phyloP scores from a whole-genome alignment of 805 yeast species.

The Grigorovia yakushimaensis region DNA sequence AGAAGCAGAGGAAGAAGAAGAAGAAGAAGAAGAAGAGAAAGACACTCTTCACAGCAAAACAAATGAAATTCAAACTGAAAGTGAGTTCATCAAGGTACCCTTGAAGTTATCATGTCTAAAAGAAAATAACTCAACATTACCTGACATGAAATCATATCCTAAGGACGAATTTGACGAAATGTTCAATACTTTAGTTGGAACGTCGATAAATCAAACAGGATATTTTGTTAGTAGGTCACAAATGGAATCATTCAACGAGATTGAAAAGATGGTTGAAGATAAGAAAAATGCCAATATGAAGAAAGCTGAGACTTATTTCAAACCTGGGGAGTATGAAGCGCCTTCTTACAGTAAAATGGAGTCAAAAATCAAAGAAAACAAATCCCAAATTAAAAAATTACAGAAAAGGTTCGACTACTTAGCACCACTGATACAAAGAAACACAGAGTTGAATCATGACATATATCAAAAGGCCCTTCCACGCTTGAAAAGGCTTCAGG shows the following conservation, averaged over 20 bases:
- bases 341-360: not conserved
- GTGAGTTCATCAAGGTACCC: not conserved
- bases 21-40: not conserved
- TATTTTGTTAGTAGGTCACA: not conserved
- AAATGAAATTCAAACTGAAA: not conserved
- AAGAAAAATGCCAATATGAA: not conserved
- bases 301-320: not conserved
- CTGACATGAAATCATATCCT: conserved; percentile 12
- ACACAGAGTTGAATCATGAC: conserved; percentile 5
- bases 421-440: conserved; percentile 11
- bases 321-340: not conserved
- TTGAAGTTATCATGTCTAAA: not conserved
- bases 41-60: too few species aligned
- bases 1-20: not conserved
- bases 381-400: not conserved
- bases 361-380: not conserved
- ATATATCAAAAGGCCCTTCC: conserved; percentile 13
- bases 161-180: conserved; percentile 11
- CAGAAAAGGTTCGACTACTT: conserved; percentile 8
- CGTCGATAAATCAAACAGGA: conserved; percentile 1
- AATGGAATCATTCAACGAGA: conserved; percentile 1
- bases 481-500: conserved; percentile 9
- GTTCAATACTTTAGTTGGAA: conserved; percentile 15
- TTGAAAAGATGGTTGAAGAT: conserved; percentile 1
- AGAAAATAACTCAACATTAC: not conserved